Conservation (phyloP, 345 rosid species). For the Pistacia vera region DNA sequence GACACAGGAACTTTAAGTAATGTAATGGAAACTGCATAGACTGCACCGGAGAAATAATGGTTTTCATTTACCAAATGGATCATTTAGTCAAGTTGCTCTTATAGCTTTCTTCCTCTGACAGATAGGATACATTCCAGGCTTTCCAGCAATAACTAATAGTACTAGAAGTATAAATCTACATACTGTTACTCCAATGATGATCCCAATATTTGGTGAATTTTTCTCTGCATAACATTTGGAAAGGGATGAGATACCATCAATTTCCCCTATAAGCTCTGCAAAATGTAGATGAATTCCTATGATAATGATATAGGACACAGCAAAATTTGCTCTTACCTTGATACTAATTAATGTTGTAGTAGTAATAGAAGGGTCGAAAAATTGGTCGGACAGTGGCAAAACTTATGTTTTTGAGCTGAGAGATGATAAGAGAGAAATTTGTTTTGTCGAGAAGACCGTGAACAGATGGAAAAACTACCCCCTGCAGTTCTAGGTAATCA, state of each 20-base stretch:
- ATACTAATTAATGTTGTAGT: not conserved
- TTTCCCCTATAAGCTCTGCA: not conserved
- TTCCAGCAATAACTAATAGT: constrained; percentile 38
- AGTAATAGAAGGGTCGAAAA: not conserved
- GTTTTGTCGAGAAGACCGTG: constrained; percentile 45
- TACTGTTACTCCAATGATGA: constrained; percentile 42
- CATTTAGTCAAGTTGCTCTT: constrained; percentile 33
- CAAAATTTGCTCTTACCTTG: not conserved
- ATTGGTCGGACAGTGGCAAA: not conserved
- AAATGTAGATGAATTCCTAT: not conserved
- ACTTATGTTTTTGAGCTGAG: not conserved
- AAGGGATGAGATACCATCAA: not conserved
- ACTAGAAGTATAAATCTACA: constrained; percentile 36
- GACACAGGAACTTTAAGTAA: not conserved
- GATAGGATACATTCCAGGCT: constrained; percentile 43
- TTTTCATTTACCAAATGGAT: constrained; percentile 41
- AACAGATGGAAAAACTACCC: constrained; percentile 51
- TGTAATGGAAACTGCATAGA: not conserved
- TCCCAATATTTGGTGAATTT: constrained; percentile 30
- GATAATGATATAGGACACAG: not conserved
- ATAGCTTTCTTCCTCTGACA: constrained; percentile 45
- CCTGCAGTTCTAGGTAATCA: constrained; percentile 43
- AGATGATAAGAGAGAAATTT: constrained; percentile 28
- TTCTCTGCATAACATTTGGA: not conserved
- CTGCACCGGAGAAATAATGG: not conserved